Evolutionary conservation across 2,329 filamentous ascomycete species (phyloP), one percentile per base, ranked within the genome.

Genomic region (Gaeumannomyces sp.): DNA sequence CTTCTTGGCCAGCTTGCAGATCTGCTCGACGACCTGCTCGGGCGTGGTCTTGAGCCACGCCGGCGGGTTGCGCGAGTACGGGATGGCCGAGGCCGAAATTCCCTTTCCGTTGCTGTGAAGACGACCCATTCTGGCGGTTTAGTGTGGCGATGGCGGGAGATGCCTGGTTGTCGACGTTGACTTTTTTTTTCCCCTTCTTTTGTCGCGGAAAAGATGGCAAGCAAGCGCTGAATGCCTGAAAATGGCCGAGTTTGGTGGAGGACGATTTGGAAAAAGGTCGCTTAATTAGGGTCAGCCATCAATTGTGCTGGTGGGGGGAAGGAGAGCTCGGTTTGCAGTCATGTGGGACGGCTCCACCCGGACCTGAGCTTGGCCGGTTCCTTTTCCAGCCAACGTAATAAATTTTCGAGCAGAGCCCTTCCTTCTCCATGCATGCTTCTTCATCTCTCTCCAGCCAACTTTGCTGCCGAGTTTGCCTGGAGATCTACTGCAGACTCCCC

Each of bases 71-170:
- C 95, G 94, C 73, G 92, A 97, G 89, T 98, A 99, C 78, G 96
- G 95, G 82, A 98, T 84, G 76, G 95, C 92, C 70, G 92, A 97
- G 83, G 92, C 83, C 73, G 92, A 93, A 84, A 99, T 99, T 83
- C 95, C 96, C 92, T 98, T 98, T 85, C 95, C 94, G 78, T 97
- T 97, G 88, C 87, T 91, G 90, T 99, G 96, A 90, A 98, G 89
- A 87, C 94, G 89, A 89, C 93, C 92, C 92, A 96, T 96, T 73
- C 81, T 91, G 81, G 76, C 79, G 77, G 77, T 73, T 76, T 75
- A 74, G 76, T 71, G 73, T 74, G 74, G 70, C 71, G 76, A 73
- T 74, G 69, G 68, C 72, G 71, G 69, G 70, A 71, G 68, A 67
- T 64, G 60, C 64, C 66, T 67, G 74, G 69, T 72, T 68, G 70